Conservation (phyloP, 2,329 filamentous ascomycete species). For the Pseudogymnoascus sp. region DNA sequence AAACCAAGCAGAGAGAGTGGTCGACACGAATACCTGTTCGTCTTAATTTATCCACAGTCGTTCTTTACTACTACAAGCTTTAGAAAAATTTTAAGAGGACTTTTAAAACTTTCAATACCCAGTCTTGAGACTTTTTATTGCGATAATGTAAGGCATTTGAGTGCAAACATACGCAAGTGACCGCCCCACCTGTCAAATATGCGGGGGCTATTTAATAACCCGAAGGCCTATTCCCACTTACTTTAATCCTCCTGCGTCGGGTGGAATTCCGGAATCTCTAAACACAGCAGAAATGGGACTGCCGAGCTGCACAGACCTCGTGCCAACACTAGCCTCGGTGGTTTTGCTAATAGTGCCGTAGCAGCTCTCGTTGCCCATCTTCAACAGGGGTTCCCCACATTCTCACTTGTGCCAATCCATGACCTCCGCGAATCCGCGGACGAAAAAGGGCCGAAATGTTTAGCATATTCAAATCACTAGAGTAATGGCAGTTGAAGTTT, state of each 20-base stretch:
- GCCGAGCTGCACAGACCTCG: neutral
- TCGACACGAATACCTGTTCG: neutral
- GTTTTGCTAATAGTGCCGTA: neutral
- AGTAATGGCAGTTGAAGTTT: neutral
- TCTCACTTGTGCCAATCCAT: neutral
- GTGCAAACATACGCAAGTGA: too few relatives aligned
- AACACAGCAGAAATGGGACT: neutral
- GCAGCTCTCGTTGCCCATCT: neutral
- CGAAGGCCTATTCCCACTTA: neutral
- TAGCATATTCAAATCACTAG: neutral
- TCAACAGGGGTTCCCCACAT: neutral
- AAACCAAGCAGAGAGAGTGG: neutral
- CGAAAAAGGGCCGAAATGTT: neutral
- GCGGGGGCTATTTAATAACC: neutral
- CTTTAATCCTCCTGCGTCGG: neutral
- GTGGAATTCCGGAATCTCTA: neutral
- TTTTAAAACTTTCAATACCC: neutral
- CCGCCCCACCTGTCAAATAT: neutral
- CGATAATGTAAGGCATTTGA: neutral
- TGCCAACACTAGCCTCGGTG: neutral
- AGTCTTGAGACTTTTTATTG: neutral
- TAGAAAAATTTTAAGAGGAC: too few relatives aligned
- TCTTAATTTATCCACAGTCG: neutral
- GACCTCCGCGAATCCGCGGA: neutral
- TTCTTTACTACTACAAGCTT: neutral